Evolutionary conservation across 306 rosid species (phyloP).

Genomic region (Trichosanthes cucumerina): DNA sequence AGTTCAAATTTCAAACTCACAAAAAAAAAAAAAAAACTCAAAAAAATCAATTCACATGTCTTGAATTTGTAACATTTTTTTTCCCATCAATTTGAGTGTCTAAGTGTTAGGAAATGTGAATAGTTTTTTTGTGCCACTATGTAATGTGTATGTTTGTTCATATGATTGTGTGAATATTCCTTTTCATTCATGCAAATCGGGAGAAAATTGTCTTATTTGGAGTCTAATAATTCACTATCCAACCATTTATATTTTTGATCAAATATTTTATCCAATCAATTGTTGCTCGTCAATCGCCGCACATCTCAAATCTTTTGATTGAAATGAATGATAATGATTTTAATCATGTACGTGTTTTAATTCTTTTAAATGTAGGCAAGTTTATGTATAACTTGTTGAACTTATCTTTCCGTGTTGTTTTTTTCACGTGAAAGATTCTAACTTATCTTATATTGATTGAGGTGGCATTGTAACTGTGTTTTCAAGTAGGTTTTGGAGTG

Average conservation of each 20-base stretch:
- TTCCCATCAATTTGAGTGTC: not conserved
- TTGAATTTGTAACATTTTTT: not conserved
- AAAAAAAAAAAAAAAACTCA: not conserved
- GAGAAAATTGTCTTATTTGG: not conserved
- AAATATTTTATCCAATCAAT: not conserved
- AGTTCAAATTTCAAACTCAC: not conserved
- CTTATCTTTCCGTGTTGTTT: not conserved
- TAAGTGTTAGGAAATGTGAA: not conserved
- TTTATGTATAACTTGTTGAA: not conserved
- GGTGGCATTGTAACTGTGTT: not conserved
- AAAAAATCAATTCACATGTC: not conserved
- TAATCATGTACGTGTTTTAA: not conserved
- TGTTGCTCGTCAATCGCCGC: not conserved
- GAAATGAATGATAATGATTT: too few relatives aligned
- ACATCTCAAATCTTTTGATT: not conserved
- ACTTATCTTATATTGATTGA: not conserved
- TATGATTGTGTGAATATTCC: not conserved
- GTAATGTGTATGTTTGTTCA: not conserved
- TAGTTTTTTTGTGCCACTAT: not conserved
- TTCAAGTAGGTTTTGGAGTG: not conserved
- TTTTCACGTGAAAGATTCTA: not conserved
- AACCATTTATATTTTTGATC: not conserved
- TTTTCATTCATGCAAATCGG: not conserved
- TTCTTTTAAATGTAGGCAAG: not conserved
- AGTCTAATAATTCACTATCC: not conserved